Base-by-base conservation (phyloP, 495 filamentous ascomycete species). In the Paragyromitra xinjiangensis region DNA sequence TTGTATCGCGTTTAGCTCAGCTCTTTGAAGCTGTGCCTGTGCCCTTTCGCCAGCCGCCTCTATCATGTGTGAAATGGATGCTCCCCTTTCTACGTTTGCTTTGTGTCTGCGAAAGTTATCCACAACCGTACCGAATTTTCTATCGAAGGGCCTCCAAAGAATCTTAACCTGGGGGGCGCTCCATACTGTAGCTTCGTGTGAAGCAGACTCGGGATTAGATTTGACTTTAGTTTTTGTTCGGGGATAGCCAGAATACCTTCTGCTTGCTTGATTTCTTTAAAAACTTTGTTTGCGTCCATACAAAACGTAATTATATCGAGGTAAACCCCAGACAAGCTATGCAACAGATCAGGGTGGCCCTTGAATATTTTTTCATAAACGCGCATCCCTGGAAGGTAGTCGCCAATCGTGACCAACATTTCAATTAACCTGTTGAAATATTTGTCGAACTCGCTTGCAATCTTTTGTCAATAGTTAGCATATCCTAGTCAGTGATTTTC, bases 261-360 rank as follows among this genome's bases (percentile, higher is more conserved):
- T 22, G 19, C 59, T 9, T 24, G 14, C 58, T 55, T 64, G 5
- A 48, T 12, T 19, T 71, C 40, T 7, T 34, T 56, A 29, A 65
- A 65, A 12, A 73, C 34, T 4, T 44, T 39, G 14, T 66, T 73
- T 3, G 61, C 70, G 14, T 64, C 19, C 62, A 48, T 65, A 62
- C 70, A 73, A 24, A 73, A 73, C 1, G 12, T 58, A 59, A 58
- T 73, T 37, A 73, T 64, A 48, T 66, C 70, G n/a, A 73, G 50
- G 40, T 73, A 73, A 12, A 65, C 61, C 5, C 19, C 62, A 0
- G 70, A 65, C 40, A 73, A 37, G 16, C 45, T 62, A 29, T 73
- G 16, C 9, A 65, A 0, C 11, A 73, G n/a, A 16, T 12, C 6
- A 8, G 5, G 61, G 6, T 65, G 70, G 7, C 50, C 61, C 7